A percentile compares a stretch with the other conserved stretches of the same genome.
Evolutionary conservation across 163 green algal species (phyloP).

Genomic region (Chlorella variabilis): DNA sequence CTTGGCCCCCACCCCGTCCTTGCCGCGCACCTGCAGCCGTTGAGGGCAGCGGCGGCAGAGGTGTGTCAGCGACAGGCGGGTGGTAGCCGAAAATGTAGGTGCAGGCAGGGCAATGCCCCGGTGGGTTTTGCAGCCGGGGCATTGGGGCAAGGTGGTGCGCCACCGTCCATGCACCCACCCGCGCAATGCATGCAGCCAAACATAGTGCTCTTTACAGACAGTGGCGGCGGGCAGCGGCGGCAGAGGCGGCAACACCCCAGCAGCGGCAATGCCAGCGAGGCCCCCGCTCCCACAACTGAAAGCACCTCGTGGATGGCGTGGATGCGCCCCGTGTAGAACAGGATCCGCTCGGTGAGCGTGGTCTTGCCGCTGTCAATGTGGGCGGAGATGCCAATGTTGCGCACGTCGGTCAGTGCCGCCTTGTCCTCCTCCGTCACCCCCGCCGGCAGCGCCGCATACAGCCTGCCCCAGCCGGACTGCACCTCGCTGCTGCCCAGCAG

Average conservation of each 20-base stretch:
- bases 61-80: too few species aligned
- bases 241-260: too few species aligned
- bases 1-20: constrained; percentile 98
- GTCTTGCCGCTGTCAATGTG: constrained; percentile 98
- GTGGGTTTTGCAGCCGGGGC: not conserved
- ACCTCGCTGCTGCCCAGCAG: not conserved
- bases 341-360: constrained; percentile 97
- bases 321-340: constrained; percentile 99
- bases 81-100: too few species aligned
- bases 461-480: not conserved
- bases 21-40: constrained; percentile 83
- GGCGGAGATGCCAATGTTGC: constrained; percentile 98
- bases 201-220: too few species aligned
- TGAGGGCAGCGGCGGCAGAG: too few species aligned
- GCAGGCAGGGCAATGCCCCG: too few species aligned
- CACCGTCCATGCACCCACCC: too few species aligned
- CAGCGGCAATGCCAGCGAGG: too few species aligned
- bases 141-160: too few species aligned
- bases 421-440: constrained; percentile 40
- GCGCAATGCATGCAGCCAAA: too few species aligned
- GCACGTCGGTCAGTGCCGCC: constrained; percentile 52
- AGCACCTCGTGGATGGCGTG: constrained; percentile 98
- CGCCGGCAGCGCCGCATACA: constrained; percentile 30
- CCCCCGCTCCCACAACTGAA: too few species aligned
- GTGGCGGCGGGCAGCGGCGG: not conserved